These are phyloP conservation scores for Raphanus hybrid DNA, from an alignment of 441 rosid genomes.

Conservation along the genomic window DNA sequence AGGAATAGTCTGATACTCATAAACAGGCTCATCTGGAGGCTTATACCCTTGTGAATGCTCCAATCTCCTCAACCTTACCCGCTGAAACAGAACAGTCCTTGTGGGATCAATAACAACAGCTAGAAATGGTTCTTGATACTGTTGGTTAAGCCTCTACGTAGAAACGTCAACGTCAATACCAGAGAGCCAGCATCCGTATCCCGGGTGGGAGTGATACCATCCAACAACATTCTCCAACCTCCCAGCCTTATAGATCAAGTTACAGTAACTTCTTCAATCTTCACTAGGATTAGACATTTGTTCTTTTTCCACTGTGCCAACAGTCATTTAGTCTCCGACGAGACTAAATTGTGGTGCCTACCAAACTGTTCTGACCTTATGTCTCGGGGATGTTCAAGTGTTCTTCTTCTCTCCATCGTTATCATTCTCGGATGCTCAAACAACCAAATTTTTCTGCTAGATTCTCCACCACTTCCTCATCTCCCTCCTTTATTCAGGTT, in stretches of 20 bases:
- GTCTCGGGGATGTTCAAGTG: conserved; percentile 67
- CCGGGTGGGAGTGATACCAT: too few species aligned
- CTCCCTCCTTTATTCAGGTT: conserved; percentile 83
- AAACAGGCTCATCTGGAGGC: too few species aligned
- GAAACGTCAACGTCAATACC: conserved; percentile 81
- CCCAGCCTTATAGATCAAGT: too few species aligned
- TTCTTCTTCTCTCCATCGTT: conserved; percentile 50
- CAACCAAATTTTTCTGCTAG: conserved; percentile 45
- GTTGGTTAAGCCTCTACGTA: conserved; percentile 95
- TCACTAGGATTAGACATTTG: too few species aligned
- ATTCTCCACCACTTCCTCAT: conserved; percentile 50
- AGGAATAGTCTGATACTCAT: too few species aligned
- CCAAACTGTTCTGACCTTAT: conserved; percentile 50
- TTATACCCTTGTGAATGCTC: conserved; percentile 70
- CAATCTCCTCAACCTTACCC: conserved; percentile 89
- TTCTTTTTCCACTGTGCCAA: too few species aligned
- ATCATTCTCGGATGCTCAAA: conserved; percentile 49
- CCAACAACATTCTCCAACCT: too few species aligned
- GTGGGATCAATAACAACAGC: conserved; percentile 99
- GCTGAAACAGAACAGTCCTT: conserved; percentile 83
- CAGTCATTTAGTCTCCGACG: neutral
- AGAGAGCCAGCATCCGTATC: conserved; percentile 32
- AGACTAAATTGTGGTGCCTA: conserved; percentile 38
- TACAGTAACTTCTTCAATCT: too few species aligned
- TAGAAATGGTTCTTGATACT: conserved; percentile 91